Conservation (phyloP, 306 rosid species). For the Luffa acutangula region DNA sequence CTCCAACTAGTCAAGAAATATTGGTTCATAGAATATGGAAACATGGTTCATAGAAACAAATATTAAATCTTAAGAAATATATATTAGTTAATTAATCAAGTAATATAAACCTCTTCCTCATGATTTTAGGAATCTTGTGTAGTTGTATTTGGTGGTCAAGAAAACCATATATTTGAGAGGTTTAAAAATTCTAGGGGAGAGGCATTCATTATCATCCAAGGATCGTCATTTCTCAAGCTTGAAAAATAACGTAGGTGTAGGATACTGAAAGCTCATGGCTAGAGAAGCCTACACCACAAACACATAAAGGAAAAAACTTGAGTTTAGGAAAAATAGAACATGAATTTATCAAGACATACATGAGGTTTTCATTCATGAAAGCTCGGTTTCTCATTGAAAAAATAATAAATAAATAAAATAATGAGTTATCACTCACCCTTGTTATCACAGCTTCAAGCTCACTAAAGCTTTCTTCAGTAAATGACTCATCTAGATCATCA, state of each 20-base stretch:
- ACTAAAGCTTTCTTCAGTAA: constrained; percentile 51
- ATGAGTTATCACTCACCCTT: constrained; percentile 37
- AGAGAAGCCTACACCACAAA: neutral
- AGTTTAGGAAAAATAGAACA: neutral
- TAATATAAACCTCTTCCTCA: neutral
- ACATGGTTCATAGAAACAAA: neutral
- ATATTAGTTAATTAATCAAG: neutral
- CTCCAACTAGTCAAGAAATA: too few relatives aligned
- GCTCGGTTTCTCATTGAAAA: neutral
- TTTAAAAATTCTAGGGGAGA: neutral
- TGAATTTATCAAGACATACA: neutral
- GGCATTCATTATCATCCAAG: neutral
- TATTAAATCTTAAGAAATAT: neutral
- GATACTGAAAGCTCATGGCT: neutral
- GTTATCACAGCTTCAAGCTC: constrained; percentile 67
- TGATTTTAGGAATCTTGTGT: neutral
- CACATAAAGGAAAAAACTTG: constrained; percentile 3
- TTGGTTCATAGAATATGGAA: too few relatives aligned
- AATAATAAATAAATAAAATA: neutral
- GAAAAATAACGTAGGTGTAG: neutral
- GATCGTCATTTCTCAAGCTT: neutral
- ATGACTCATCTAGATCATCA: constrained; percentile 62
- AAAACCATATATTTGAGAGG: neutral
- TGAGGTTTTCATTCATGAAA: neutral
- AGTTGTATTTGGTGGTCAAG: neutral